These are phyloP conservation scores for Pueraria montana DNA, from an alignment of 306 rosid genomes.

Conservation along the genomic window DNA sequence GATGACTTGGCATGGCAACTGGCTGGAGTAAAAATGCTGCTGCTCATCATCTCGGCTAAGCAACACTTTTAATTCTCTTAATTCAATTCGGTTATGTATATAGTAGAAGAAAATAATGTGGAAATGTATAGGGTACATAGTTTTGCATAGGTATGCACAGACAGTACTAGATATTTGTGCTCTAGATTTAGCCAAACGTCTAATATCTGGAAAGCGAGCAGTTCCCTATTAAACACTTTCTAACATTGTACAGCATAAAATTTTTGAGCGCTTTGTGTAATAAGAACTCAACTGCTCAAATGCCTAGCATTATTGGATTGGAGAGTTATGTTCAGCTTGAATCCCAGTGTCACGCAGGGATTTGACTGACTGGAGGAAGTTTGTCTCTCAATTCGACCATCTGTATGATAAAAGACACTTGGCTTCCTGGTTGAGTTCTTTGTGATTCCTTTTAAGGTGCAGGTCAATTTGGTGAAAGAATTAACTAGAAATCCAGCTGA, in stretches of 20 bases:
- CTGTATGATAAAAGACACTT: neutral
- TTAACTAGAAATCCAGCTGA: neutral
- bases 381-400: neutral
- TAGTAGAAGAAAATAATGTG: conserved; percentile 32
- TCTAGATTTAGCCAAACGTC: conserved; percentile 1
- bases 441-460: neutral
- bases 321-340: neutral
- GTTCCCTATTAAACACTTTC: neutral
- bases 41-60: conserved; percentile 9
- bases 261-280: neutral
- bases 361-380: neutral
- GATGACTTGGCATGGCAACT: conserved; percentile 7
- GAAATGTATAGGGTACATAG: conserved; percentile 48
- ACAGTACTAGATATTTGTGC: conserved; percentile 23
- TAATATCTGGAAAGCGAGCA: neutral
- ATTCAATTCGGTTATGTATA: conserved; percentile 48
- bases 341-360: neutral
- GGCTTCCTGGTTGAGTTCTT: neutral
- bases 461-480: neutral
- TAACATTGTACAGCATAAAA: neutral
- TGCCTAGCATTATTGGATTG: neutral
- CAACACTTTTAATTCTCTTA: conserved; percentile 26
- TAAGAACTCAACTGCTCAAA: neutral
- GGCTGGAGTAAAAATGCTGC: conserved; percentile 39
- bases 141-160: conserved; percentile 44